Evolutionary conservation across 345 rosid species (phyloP).

Genomic region (Populus deltoides): DNA sequence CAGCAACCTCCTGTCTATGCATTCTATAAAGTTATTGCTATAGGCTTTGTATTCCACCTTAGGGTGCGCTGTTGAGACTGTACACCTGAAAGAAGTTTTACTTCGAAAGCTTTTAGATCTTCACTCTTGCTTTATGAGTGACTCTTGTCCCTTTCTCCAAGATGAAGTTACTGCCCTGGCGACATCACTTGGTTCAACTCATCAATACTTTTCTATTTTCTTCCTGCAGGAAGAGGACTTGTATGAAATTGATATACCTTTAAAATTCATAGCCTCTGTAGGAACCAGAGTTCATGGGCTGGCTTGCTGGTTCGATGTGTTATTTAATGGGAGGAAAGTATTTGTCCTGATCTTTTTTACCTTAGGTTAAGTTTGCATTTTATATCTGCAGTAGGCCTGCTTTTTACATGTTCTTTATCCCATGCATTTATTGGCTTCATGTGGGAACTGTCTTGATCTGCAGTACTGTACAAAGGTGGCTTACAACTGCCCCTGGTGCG

Average conservation of each 20-base stretch:
- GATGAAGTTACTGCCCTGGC: background rate
- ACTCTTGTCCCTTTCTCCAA: background rate
- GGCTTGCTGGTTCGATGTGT: conserved; percentile 98
- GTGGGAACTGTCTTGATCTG: conserved; percentile 14
- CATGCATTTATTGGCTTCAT: background rate
- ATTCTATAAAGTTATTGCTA: background rate
- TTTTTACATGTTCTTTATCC: background rate
- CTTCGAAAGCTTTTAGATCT: background rate
- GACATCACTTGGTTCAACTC: conserved; percentile 1
- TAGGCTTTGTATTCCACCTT: background rate
- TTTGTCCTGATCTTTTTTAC: background rate
- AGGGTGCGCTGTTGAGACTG: background rate
- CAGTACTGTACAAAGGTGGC: conserved; percentile 96
- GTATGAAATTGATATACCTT: conserved; percentile 85
- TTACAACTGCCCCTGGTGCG: conserved; percentile 95
- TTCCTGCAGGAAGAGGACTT: conserved; percentile 79
- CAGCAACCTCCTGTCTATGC: background rate
- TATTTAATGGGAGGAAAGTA: conserved; percentile 82
- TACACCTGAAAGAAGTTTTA: background rate
- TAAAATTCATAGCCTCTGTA: conserved; percentile 73
- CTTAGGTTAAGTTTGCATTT: background rate
- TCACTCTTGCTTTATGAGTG: background rate
- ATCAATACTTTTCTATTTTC: background rate
- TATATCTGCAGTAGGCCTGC: conserved; percentile 5
- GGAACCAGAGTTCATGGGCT: conserved; percentile 93